Base-by-base conservation (phyloP, 306 rosid species). In the Cyclanthera cordifolia region DNA sequence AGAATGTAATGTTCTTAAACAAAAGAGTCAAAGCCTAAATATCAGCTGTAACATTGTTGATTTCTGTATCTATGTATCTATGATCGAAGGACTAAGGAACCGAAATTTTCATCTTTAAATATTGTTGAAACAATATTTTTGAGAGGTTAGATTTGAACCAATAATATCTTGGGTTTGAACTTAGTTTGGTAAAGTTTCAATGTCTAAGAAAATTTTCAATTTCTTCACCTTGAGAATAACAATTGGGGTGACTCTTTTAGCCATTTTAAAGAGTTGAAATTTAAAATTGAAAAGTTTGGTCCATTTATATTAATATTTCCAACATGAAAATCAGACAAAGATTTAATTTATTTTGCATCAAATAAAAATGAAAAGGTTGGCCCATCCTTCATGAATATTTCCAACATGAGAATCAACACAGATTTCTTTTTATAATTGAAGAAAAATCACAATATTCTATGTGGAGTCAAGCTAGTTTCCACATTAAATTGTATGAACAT, bases 401-500 rank as follows among this genome's bases (percentile, higher is more conserved):
- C 23, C 66, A 58, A 58, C 66, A 58, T 58, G 14, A 55, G 39
- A 55, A 55, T 55, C 39, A 55, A 25, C 37, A 12, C 10, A 55
- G 39, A 55, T 55, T 14, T 55, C 8, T 54, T 25, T 25, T 55
- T 25, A 21, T 19, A 4, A 4, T 24, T 2, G 6, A 24, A 55
- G 37, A 55, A 25, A 55, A 25, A 55, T 14, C n/a, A 24, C 15
- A 55, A 55, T 4, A 25, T 55, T 13, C 32, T 10, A 3, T 51
- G 25, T 51, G 55, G 55, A 51, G 24, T 23, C 60, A 54, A 54
- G 34, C 60, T 51, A 54, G 60, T 54, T 21, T 23, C 60, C 60
- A 54, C 30, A 23, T 10, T 53, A 23, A 53, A 8, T 12, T 23
- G 21, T 53, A 53, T 53, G 15, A 53, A 53, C 13, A n/a, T n/a